Conservation (phyloP, 225 moss, liverwort and hornwort species). For the Anthoceros angustus region DNA sequence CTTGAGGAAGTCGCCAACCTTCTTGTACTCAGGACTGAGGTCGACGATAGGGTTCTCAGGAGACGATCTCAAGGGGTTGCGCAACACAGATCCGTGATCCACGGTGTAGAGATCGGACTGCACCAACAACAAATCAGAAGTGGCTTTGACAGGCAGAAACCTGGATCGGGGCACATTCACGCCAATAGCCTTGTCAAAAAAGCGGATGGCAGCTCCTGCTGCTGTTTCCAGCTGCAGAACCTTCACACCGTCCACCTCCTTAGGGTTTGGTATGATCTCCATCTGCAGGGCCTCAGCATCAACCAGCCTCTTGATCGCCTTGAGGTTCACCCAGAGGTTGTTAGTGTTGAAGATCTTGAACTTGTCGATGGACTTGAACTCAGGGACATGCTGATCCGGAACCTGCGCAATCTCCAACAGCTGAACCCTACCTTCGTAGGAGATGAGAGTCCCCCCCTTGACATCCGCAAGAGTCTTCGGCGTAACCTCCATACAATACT, state of each 20-base stretch:
- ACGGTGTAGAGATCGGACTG: conserved; percentile 92
- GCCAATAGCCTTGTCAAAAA: conserved; percentile 93
- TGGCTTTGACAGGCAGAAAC: conserved; percentile 91
- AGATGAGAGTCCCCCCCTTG: conserved; percentile 90
- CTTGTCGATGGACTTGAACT: conserved; percentile 98
- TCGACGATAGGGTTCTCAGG: conserved; percentile 65
- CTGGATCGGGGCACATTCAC: conserved; percentile 97
- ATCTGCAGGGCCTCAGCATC: conserved; percentile 75
- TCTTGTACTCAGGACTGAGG: conserved; percentile 77
- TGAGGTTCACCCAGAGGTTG: conserved; percentile 93
- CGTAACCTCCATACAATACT: conserved; percentile 94
- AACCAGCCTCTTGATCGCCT: conserved; percentile 90
- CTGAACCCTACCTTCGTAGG: conserved; percentile 94
- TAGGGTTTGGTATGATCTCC: conserved; percentile 98
- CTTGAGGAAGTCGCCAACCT: conserved; percentile 52
- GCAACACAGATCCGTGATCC: conserved; percentile 62
- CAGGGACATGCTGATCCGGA: conserved; percentile 71
- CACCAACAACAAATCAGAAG: conserved; percentile 86
- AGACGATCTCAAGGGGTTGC: conserved; percentile 53
- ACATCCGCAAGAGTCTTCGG: conserved; percentile 99
- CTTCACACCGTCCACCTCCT: conserved; percentile 99
- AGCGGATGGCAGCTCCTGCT: conserved; percentile 95
- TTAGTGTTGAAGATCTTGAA: conserved; percentile 99
- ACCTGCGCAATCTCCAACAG: conserved; percentile 99
- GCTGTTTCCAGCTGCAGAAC: conserved; percentile 93